phyloP scores from a whole-genome alignment of 441 rosid species.

The Manihot esculenta region DNA sequence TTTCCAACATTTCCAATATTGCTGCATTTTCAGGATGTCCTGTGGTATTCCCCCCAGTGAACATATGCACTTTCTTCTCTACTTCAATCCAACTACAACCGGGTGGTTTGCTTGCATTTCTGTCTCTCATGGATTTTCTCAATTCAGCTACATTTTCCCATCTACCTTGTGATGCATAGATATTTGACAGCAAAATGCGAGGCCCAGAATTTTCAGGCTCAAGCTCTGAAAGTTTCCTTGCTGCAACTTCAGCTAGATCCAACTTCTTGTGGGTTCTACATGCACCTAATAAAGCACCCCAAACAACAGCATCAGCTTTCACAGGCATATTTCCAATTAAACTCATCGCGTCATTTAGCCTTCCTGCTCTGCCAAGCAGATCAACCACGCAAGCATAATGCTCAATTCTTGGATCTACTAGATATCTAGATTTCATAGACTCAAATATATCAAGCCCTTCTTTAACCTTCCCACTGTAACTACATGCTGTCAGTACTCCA shows the following conservation, averaged over 20 bases:
- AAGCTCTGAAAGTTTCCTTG: slow-evolving; percentile 48
- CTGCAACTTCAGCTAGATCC: slow-evolving; percentile 65
- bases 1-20: slow-evolving; percentile 46
- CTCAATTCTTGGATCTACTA: slow-evolving; percentile 46
- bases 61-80: slow-evolving; percentile 57
- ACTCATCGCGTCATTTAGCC: slow-evolving; percentile 51
- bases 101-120: slow-evolving; percentile 50
- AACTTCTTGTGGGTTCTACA: slow-evolving; percentile 57
- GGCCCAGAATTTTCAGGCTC: slow-evolving; percentile 65
- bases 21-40: slow-evolving; percentile 49
- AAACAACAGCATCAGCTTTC: slow-evolving; percentile 64
- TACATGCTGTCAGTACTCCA: slow-evolving; percentile 66
- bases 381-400: slow-evolving; percentile 74
- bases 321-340: slow-evolving; percentile 53
- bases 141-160: slow-evolving; percentile 51
- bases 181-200: slow-evolving; percentile 55
- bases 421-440: slow-evolving; percentile 48
- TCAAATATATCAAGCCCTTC: slow-evolving; percentile 57
- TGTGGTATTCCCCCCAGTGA: slow-evolving; percentile 43
- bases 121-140: slow-evolving; percentile 48
- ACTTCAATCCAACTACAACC: slow-evolving; percentile 74
- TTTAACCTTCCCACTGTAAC: slow-evolving; percentile 54
- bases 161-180: slow-evolving; percentile 62
- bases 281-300: slow-evolving; percentile 71
- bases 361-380: slow-evolving; percentile 66